Conservation (phyloP, 2,329 filamentous ascomycete genomes). For the Aspergillus sp. region DNA sequence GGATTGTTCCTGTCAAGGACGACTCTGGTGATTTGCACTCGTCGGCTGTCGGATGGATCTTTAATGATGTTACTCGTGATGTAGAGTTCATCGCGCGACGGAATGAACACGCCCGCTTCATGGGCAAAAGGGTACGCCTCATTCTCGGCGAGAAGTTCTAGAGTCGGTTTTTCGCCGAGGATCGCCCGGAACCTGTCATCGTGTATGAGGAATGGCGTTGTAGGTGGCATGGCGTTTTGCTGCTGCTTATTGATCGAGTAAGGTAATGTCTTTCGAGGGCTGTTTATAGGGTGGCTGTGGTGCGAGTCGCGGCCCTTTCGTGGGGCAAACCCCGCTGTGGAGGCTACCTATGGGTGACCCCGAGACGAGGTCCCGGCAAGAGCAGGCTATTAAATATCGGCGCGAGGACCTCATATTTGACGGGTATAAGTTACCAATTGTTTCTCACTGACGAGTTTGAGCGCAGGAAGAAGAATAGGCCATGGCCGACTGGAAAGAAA, state of each 20-base stretch:
- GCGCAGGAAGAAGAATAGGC: background rate
- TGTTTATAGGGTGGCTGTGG: background rate
- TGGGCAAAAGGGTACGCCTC: constrained; percentile 49
- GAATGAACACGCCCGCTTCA: constrained; percentile 46
- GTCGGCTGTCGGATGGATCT: constrained; percentile 15
- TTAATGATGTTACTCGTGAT: constrained; percentile 38
- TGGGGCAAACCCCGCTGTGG: background rate
- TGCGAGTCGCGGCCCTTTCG: background rate
- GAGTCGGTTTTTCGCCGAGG: constrained; percentile 34
- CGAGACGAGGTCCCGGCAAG: background rate
- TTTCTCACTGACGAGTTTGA: background rate
- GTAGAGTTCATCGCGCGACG: constrained; percentile 32
- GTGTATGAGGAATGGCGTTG: constrained; percentile 1
- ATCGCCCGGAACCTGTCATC: constrained; percentile 24
- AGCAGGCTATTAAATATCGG: background rate
- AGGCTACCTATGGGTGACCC: background rate
- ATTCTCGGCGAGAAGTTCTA: constrained; percentile 41
- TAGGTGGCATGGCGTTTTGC: background rate
- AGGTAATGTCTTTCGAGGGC: background rate
- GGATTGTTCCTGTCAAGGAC: background rate
- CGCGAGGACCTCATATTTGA: background rate
- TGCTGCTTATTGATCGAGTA: background rate
- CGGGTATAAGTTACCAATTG: background rate
- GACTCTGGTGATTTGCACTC: constrained; percentile 25
- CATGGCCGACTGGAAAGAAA: constrained; percentile 10